phyloP scores from a whole-genome alignment of 2,329 filamentous ascomycete genomes.

The Akanthomyces muscarius region DNA sequence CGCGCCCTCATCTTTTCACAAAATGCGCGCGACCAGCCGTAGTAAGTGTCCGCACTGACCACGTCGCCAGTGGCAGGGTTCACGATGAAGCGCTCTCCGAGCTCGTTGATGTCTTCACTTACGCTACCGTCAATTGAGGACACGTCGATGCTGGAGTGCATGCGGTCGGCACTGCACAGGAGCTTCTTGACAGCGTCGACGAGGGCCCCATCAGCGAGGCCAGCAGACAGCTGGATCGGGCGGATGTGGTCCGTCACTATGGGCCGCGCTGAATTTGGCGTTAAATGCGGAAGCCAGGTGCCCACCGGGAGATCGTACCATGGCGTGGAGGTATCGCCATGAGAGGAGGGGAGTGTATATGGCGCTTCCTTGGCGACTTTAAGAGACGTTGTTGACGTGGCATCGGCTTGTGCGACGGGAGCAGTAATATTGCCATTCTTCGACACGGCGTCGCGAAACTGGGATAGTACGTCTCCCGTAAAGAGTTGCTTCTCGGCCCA shows the following conservation, averaged over 20 bases:
- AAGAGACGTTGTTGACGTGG: slow-evolving; percentile 20
- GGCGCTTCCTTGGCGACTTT: slow-evolving; percentile 53
- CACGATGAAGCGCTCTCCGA: slow-evolving; percentile 64
- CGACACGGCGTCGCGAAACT: slow-evolving; percentile 56
- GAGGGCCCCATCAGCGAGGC: slow-evolving; percentile 63
- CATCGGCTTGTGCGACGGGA: slow-evolving; percentile 17
- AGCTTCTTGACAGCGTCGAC: slow-evolving; percentile 66
- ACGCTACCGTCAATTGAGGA: not conserved
- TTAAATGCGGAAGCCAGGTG: slow-evolving; percentile 74
- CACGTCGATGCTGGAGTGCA: slow-evolving; percentile 53
- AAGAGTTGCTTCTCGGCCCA: slow-evolving; percentile 70
- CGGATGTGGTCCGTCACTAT: slow-evolving; percentile 69
- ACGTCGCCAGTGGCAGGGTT: slow-evolving; percentile 65
- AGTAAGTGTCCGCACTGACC: slow-evolving; percentile 69
- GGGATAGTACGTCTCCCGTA: slow-evolving; percentile 45
- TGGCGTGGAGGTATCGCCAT: slow-evolving; percentile 68
- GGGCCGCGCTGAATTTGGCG: slow-evolving; percentile 69
- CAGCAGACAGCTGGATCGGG: slow-evolving; percentile 65
- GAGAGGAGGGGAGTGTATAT: slow-evolving; percentile 68
- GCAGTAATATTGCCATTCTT: slow-evolving; percentile 17
- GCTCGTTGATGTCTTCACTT: slow-evolving; percentile 63
- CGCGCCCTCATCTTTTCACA: slow-evolving; percentile 70
- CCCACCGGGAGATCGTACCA: slow-evolving; percentile 82
- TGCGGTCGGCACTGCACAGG: slow-evolving; percentile 63
- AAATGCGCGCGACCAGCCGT: slow-evolving; percentile 80